Percentiles rank a stretch among this genome's conserved stretches.
phyloP scores from a whole-genome alignment of 2,329 filamentous ascomycete genomes.

The Hawksworthiomyces lignivorus region DNA sequence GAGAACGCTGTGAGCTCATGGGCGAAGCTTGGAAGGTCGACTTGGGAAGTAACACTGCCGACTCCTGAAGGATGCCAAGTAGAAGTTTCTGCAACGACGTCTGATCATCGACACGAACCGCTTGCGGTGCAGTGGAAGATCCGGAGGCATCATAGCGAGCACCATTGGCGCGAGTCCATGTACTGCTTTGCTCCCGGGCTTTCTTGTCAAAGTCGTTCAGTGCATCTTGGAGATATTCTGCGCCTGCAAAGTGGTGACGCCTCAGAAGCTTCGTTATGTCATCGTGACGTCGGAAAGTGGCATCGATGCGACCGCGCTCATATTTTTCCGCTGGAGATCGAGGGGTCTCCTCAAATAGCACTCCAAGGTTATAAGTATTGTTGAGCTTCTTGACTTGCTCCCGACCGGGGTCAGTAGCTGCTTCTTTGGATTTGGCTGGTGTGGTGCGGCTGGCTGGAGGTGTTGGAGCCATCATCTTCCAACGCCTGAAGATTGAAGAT shows the following conservation, averaged over 20 bases:
- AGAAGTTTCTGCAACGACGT: constrained; percentile 19
- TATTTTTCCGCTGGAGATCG: constrained; percentile 16
- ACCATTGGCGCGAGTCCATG: constrained; percentile 20
- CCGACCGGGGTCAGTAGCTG: constrained; percentile 11
- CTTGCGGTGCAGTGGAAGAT: constrained; percentile 13
- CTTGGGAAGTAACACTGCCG: no score
- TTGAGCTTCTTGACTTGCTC: constrained; percentile 19
- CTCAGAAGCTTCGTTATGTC: constrained; percentile 18
- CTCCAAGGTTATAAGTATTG: constrained; percentile 19
- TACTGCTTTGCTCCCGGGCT: constrained; percentile 14
- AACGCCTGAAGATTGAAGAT: no score
- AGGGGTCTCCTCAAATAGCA: constrained; percentile 15
- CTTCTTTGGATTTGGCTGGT: constrained; percentile 11
- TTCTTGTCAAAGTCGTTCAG: constrained; percentile 17
- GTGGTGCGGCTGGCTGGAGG: constrained; percentile 1
- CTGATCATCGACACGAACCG: constrained; percentile 14
- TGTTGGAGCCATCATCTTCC: not conserved
- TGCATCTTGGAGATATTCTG: constrained; percentile 11
- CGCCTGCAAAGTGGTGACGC: constrained; percentile 16
- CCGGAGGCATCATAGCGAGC: no score
- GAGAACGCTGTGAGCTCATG: no score
- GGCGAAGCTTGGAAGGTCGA: no score
- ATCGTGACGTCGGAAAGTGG: constrained; percentile 14
- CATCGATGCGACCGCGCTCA: constrained; percentile 11
- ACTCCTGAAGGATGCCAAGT: constrained; percentile 14